Conservation (phyloP, 2,329 filamentous ascomycete genomes). For the Hirsutella thompsonii region DNA sequence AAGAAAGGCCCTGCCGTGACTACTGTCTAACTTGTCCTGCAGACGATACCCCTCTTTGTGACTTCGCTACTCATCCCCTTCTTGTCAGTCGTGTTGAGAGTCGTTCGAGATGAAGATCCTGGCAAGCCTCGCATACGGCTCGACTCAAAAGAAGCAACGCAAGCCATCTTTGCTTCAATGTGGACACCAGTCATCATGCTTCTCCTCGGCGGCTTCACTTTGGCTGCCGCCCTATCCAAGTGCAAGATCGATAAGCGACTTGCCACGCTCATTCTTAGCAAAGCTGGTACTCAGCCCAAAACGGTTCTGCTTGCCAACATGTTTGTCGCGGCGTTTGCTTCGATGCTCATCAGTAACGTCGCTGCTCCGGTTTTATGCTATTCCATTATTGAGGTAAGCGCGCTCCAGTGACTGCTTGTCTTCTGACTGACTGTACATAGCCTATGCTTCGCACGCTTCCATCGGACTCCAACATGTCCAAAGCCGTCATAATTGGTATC, state of each 20-base stretch:
- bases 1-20: no score
- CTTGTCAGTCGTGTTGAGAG: constrained; percentile 72
- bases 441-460: constrained; percentile 90
- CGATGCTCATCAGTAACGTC: constrained; percentile 99
- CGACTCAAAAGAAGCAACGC: constrained; percentile 66
- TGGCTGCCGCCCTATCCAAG: constrained; percentile 89
- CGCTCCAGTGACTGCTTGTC: not conserved
- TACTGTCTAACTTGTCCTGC: constrained; percentile 6
- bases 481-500: constrained; percentile 89
- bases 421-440: constrained; percentile 25
- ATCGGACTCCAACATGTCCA: constrained; percentile 82
- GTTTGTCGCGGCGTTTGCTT: constrained; percentile 95
- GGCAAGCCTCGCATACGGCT: constrained; percentile 51
- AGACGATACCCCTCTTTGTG: constrained; percentile 93
- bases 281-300: constrained; percentile 80
- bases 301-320: constrained; percentile 94
- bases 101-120: constrained; percentile 62
- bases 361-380: constrained; percentile 94
- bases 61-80: constrained; percentile 92
- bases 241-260: constrained; percentile 97
- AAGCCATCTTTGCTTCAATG: constrained; percentile 87
- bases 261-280: constrained; percentile 90
- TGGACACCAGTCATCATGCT: constrained; percentile 99
- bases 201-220: constrained; percentile 85
- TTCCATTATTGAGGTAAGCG: constrained; percentile 77